Percentiles rank a stretch among this genome's conserved stretches.
Conservation (phyloP, 441 rosid species). For the Adansonia rubrostipa region DNA sequence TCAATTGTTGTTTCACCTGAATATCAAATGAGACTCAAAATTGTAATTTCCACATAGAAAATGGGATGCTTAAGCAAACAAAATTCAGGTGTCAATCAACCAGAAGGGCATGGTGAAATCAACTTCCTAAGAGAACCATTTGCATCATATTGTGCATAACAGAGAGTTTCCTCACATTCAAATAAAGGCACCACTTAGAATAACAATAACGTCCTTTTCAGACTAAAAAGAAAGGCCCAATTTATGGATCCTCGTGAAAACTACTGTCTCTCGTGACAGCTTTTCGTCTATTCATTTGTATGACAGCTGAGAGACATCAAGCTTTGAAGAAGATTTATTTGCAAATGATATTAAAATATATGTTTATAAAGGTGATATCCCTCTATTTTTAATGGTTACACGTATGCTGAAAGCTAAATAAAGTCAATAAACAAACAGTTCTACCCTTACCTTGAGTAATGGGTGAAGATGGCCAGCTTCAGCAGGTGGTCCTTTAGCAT, state of each 20-base stretch:
- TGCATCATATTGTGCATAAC: background rate
- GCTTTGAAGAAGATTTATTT: background rate
- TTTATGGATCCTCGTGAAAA: background rate
- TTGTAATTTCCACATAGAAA: background rate
- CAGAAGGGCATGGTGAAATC: background rate
- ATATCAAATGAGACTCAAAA: slow-evolving; percentile 26
- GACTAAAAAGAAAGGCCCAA: too few relatives aligned
- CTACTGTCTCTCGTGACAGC: background rate
- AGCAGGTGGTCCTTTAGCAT: slow-evolving; percentile 83
- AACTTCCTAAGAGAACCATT: slow-evolving; percentile 13
- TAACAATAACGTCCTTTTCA: background rate
- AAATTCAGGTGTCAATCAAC: background rate
- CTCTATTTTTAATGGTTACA: slow-evolving; percentile 15
- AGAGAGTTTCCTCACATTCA: background rate
- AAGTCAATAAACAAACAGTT: background rate
- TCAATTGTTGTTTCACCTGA: slow-evolving; percentile 79
- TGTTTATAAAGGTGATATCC: background rate
- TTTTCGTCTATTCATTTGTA: background rate
- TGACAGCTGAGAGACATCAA: background rate
- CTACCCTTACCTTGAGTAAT: slow-evolving; percentile 69
- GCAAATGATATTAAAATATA: background rate
- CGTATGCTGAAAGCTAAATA: background rate
- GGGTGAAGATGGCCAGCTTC: slow-evolving; percentile 97
- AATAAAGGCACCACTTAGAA: background rate
- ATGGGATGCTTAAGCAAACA: background rate